Evolutionary conservation across 352 stramenopile species (phyloP).

Genomic region (Pythium rhizo-oryzae): DNA sequence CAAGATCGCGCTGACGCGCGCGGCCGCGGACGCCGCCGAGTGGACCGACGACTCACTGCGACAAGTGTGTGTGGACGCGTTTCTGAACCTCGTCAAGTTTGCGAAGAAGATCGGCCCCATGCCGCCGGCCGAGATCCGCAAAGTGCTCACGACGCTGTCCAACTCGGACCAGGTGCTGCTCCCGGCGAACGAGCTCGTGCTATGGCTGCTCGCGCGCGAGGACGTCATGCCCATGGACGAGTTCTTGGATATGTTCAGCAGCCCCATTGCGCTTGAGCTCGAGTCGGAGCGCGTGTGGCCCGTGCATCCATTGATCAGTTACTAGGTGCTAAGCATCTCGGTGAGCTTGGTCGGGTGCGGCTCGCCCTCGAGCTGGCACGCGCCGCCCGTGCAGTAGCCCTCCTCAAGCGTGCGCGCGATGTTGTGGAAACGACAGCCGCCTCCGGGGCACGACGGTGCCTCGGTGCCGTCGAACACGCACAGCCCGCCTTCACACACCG

Average conservation of each 20-base stretch:
- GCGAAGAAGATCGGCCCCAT: slow-evolving; percentile 59
- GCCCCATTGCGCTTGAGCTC: slow-evolving; percentile 49
- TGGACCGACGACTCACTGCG: slow-evolving; percentile 50
- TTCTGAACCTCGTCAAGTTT: slow-evolving; percentile 65
- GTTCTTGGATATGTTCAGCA: slow-evolving; percentile 49
- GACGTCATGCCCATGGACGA: slow-evolving; percentile 70
- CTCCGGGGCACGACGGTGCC: slow-evolving; percentile 43
- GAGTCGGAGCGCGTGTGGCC: slow-evolving; percentile 80
- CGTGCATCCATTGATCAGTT: slow-evolving; percentile 67
- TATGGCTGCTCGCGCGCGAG: slow-evolving; percentile 55
- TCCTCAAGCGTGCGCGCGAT: slow-evolving; percentile 44
- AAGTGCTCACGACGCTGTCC: slow-evolving; percentile 53
- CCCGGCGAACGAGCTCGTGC: slow-evolving; percentile 54
- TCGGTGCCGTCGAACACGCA: slow-evolving; percentile 56
- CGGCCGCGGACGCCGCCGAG: slow-evolving; percentile 30
- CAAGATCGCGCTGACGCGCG: slow-evolving; percentile 46
- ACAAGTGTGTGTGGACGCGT: slow-evolving; percentile 48
- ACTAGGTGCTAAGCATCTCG: slow-evolving; percentile 50
- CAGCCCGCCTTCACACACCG: slow-evolving; percentile 49
- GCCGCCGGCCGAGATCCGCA: slow-evolving; percentile 54
- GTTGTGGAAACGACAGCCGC: slow-evolving; percentile 56
- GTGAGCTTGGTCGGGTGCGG: slow-evolving; percentile 44
- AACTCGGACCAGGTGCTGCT: slow-evolving; percentile 70
- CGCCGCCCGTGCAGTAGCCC: slow-evolving; percentile 59
- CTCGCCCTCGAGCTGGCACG: slow-evolving; percentile 48